Evolutionary conservation across 2,329 filamentous ascomycete genomes (phyloP).

Genomic region (Cryphonectria carpinicola): DNA sequence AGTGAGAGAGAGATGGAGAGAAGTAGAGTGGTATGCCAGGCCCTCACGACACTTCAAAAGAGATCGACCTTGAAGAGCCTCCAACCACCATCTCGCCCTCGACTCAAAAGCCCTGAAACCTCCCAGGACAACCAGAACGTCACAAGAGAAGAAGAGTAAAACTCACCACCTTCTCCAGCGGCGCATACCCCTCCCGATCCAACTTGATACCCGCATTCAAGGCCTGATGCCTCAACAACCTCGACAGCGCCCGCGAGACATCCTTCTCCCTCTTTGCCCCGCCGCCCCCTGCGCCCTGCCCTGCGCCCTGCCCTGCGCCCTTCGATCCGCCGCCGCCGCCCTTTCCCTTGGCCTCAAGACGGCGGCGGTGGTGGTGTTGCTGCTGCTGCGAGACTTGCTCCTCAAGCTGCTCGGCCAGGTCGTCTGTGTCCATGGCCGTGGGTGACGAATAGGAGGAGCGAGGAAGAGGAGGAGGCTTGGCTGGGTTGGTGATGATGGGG

Average conservation of each 20-base stretch:
- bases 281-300: constrained; percentile 33
- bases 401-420: constrained; percentile 29
- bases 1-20: neutral
- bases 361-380: constrained; percentile 7
- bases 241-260: constrained; percentile 59
- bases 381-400: constrained; percentile 24
- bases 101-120: neutral
- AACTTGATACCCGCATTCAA: constrained; percentile 59
- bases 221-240: constrained; percentile 60
- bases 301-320: neutral
- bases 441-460: no score
- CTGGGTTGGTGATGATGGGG: neutral
- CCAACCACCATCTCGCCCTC: no score
- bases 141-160: constrained; percentile 11
- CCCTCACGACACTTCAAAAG: neutral
- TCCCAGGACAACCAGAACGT: neutral
- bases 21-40: neutral
- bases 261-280: constrained; percentile 48
- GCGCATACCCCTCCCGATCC: constrained; percentile 63
- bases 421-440: constrained; percentile 24
- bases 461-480: neutral
- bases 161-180: constrained; percentile 63
- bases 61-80: no score
- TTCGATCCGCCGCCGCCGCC: neutral
- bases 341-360: neutral